Evolutionary conservation across 1,139 yeast genomes (phyloP), one percentile per base, ranked within the genome.

Genomic region (Yamadazyma membranifaciens): DNA sequence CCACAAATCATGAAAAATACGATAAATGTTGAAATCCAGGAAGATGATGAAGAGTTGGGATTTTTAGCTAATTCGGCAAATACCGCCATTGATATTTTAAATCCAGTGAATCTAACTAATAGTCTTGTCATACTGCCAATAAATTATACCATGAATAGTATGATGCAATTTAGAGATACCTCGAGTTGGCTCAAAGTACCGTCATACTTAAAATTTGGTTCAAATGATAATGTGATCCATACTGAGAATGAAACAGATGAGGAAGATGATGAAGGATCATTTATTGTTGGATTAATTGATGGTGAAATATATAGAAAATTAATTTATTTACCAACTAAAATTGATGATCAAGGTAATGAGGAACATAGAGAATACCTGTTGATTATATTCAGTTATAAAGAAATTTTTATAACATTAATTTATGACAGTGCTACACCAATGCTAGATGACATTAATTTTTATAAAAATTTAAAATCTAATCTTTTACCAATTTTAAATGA

Each of bases 41-140:
- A 33, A 20, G 45, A 41, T 14, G 45, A 39, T n/a, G 44, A 37
- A 11, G 47, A 40, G 7, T 20, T 33, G 4, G 42, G 37, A 32
- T 40, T 47, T 26, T 33, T 50, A 4, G 31, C 39, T 26, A 42
- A 50, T 15, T 40, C 52, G 1, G 51, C 58, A 1, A 42, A 41
- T 11, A 46, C 59, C 0, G 65, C 68, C 2, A 45, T 62, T 14
- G 69, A 63, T 12, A 43, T 64, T 34, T 50, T 69, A 14, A 59
- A 67, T 41, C 75, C 75, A 0, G 45, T 65, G 5, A 62, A 54
- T 38, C 47, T 69, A 16, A 65, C 75, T 2, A 67, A 64, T 43
- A 65, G 60, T 34, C 55, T 69, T 38, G 69, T 69, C 7, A 61
- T 69, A 10, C 67, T 58, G 63, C 76, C 77, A 0, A 45, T 70